Base-by-base conservation (phyloP, 768 basidiomycete species). In the Clitopilus hobsonii region DNA sequence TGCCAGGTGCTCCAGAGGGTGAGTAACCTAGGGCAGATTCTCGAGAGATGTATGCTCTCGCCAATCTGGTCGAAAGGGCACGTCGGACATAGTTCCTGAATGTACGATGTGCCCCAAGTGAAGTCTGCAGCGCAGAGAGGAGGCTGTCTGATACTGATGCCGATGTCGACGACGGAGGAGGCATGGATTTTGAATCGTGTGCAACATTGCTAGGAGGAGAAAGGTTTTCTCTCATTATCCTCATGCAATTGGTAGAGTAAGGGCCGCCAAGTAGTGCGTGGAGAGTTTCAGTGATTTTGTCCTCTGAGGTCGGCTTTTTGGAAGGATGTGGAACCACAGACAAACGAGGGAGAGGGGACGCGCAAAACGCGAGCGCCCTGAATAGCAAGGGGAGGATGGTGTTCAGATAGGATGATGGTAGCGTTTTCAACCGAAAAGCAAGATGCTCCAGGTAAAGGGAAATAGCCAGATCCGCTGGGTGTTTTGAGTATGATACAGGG, bases 371-470 rank as follows among this genome's bases (percentile, higher is more conserved):
- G 22, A 88, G 75, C 20, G 79, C 80, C 16, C 86, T 83, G 63
- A 90, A 88, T n/a, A 92, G 79, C 28, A 87, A 73, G 0, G 87
- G 85, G n/a, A 91, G 72, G 52, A 91, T 82, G 29, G 69, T 61
- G 11, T 70, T 65, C 29, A 90, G 77, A 61, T 79, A 76, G 10
- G 67, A 67, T 6, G 84, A 78, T 5, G 84, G 73, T 14, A 90
- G 72, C 14, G 74, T 76, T 63, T 85, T 85, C 47, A 84, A 69
- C 56, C 86, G 83, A 1, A 79, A 74, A n/a, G 72, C 69, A 10
- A 90, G 77, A 64, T 89, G 82, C 56, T 74, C 73, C 16, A 90
- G 75, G 64, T 88, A 91, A 41, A 88, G 73, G 8, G 75, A 67
- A 32, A 83, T 77, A 22, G 84, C 83, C 38, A 87, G 70, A 58